A percentile compares a stretch with the other conserved stretches of the same genome.
Evolutionary conservation across 2,329 filamentous ascomycete genomes (phyloP).

Genomic region (Monosporascus sp.): DNA sequence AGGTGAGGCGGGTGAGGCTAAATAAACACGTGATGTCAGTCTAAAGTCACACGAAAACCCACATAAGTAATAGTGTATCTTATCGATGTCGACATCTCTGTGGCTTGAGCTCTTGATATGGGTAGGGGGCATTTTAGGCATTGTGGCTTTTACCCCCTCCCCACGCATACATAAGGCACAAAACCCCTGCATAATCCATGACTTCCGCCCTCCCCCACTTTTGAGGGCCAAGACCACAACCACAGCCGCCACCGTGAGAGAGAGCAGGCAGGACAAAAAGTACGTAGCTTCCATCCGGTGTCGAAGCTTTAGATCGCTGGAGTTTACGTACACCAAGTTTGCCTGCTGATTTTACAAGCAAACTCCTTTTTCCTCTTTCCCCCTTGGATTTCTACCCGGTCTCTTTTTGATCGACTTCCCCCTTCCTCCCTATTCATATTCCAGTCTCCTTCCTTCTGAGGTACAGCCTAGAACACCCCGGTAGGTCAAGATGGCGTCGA

Average conservation of each 20-base stretch:
- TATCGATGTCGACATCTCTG: too few species aligned
- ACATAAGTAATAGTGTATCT: too few species aligned
- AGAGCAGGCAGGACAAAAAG: too few species aligned
- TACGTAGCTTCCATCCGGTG: too few species aligned
- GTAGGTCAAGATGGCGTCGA: constrained; percentile 19
- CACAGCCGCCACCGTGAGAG: background rate
- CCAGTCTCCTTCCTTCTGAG: background rate
- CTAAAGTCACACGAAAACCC: background rate
- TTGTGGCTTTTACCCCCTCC: background rate
- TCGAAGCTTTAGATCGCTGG: background rate
- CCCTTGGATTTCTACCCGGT: too few species aligned
- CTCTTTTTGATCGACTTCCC: background rate
- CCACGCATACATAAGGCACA: background rate
- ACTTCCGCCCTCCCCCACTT: background rate
- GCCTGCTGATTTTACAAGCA: background rate
- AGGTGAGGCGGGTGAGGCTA: too few species aligned
- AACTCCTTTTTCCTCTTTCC: background rate
- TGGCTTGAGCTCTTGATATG: too few species aligned
- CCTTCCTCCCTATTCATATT: background rate
- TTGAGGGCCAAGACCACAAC: background rate
- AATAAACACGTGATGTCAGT: constrained; percentile 13
- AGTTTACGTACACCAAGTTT: constrained; percentile 1
- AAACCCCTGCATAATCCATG: background rate
- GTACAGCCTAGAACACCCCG: background rate
- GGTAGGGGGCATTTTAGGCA: too few species aligned